Conservation (phyloP, 129 eudicot species). For the Chrysanthemum lavandulifolium region DNA sequence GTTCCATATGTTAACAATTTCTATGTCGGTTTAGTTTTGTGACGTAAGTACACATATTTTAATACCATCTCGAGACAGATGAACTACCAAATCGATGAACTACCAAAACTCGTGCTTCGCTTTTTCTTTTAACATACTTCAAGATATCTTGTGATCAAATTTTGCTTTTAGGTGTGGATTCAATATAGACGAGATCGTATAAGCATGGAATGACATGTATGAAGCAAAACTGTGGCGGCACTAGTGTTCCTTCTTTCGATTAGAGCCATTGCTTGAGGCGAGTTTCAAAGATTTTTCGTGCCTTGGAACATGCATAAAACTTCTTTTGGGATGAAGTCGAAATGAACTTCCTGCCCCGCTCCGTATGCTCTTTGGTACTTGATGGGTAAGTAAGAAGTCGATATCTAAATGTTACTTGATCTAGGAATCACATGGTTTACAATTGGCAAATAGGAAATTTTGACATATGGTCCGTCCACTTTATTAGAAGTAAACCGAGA, state of each 20-base stretch:
- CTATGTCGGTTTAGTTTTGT: no score
- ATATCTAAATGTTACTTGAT: not conserved
- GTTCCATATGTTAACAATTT: no score
- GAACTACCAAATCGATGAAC: no score
- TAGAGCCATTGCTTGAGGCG: slow-evolving; percentile 82
- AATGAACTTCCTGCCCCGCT: slow-evolving; percentile 5
- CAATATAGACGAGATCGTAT: slow-evolving; percentile 84
- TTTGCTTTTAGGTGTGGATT: slow-evolving; percentile 61
- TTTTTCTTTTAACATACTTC: not conserved
- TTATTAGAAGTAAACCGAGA: not conserved
- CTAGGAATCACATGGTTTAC: not conserved
- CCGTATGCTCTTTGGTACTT: slow-evolving; percentile 5
- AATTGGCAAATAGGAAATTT: not conserved
- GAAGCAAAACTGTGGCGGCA: slow-evolving; percentile 81
- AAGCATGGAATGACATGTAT: slow-evolving; percentile 96
- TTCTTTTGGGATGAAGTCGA: slow-evolving; percentile 3
- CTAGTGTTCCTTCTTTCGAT: slow-evolving; percentile 61
- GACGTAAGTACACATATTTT: no score
- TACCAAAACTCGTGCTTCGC: no score
- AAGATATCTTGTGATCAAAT: slow-evolving; percentile 27
- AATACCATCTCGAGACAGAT: no score
- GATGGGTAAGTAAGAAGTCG: slow-evolving; percentile 18
- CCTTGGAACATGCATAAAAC: slow-evolving; percentile 53
- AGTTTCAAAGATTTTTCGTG: slow-evolving; percentile 64
- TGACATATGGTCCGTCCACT: not conserved